These are phyloP conservation scores for Didymella lethalis DNA, from an alignment of 2,329 filamentous ascomycete genomes.

Conservation along the genomic window DNA sequence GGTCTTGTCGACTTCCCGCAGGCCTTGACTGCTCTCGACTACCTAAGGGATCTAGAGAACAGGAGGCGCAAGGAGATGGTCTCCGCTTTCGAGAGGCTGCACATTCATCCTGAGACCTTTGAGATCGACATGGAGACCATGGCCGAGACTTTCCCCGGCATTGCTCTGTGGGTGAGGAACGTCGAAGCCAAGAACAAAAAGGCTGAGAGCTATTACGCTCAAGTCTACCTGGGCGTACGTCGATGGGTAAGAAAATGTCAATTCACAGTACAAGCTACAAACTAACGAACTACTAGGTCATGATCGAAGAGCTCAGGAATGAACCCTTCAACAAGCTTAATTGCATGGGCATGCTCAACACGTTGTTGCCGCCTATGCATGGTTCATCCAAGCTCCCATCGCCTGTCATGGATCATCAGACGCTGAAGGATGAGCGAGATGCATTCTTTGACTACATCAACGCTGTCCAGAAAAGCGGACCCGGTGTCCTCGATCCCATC, in stretches of 20 bases:
- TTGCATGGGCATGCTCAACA: slow-evolving; percentile 73
- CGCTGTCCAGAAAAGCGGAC: slow-evolving; percentile 64
- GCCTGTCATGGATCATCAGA: slow-evolving; percentile 59
- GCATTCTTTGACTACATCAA: slow-evolving; percentile 70
- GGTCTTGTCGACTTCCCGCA: slow-evolving; percentile 70
- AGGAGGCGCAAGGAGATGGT: slow-evolving; percentile 66
- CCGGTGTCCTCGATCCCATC: slow-evolving; percentile 60
- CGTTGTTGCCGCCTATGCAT: slow-evolving; percentile 67
- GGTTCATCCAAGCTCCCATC: slow-evolving; percentile 53
- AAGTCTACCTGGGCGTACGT: slow-evolving; percentile 67
- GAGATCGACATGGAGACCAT: slow-evolving; percentile 58
- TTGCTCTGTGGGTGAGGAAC: slow-evolving; percentile 63
- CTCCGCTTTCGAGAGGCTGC: slow-evolving; percentile 62
- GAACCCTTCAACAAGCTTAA: slow-evolving; percentile 70
- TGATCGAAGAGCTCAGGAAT: slow-evolving; percentile 71
- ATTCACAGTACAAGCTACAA: not conserved
- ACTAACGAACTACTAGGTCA: slow-evolving; percentile 54
- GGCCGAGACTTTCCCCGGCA: slow-evolving; percentile 61
- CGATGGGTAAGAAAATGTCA: slow-evolving; percentile 64
- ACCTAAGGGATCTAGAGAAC: slow-evolving; percentile 69
- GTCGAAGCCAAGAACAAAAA: slow-evolving; percentile 55
- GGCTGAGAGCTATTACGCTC: slow-evolving; percentile 60
- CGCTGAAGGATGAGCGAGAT: slow-evolving; percentile 65
- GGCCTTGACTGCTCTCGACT: slow-evolving; percentile 70
- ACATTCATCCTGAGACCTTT: slow-evolving; percentile 59